These are phyloP conservation scores for Biscogniauxia mediterranea DNA, from an alignment of 2,329 filamentous ascomycete genomes.

Conservation along the genomic window DNA sequence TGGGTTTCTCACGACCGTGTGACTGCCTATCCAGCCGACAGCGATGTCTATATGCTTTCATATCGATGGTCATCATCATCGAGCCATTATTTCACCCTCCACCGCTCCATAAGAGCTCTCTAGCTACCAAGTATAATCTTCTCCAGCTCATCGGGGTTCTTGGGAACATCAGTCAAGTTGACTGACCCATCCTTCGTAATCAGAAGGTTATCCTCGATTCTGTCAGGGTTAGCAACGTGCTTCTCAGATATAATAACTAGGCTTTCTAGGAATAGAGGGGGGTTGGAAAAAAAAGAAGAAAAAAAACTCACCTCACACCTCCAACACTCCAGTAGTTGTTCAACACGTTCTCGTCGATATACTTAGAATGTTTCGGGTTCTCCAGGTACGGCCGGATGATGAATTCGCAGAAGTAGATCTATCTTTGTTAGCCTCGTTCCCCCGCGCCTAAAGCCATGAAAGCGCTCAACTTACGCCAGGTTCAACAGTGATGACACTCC, in stretches of 20 bases:
- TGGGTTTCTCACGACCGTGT: too few relatives aligned
- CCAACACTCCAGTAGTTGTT: constrained; percentile 81
- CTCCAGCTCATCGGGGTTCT: constrained; percentile 64
- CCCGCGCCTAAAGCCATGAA: background rate
- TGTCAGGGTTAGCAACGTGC: constrained; percentile 23
- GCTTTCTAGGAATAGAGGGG: background rate
- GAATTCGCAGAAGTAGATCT: constrained; percentile 88
- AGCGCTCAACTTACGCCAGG: constrained; percentile 63
- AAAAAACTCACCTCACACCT: constrained; percentile 58
- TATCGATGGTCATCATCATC: background rate
- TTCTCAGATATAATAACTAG: background rate
- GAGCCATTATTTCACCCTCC: background rate
- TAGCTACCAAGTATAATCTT: constrained; percentile 42
- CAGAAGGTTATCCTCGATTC: constrained; percentile 69
- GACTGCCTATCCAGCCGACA: too few relatives aligned
- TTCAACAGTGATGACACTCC: constrained; percentile 89
- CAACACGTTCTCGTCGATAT: constrained; percentile 71
- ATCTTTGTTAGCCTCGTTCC: constrained; percentile 8
- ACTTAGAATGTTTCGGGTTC: constrained; percentile 69
- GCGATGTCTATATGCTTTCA: background rate
- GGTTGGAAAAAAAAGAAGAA: background rate
- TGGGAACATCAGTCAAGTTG: constrained; percentile 71
- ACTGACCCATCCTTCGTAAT: constrained; percentile 68
- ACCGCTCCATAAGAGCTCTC: background rate
- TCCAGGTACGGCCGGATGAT: constrained; percentile 80